Evolutionary conservation across 441 rosid species (phyloP), one percentile per base, ranked within the genome.

Genomic region (Euphorbia celastroides): DNA sequence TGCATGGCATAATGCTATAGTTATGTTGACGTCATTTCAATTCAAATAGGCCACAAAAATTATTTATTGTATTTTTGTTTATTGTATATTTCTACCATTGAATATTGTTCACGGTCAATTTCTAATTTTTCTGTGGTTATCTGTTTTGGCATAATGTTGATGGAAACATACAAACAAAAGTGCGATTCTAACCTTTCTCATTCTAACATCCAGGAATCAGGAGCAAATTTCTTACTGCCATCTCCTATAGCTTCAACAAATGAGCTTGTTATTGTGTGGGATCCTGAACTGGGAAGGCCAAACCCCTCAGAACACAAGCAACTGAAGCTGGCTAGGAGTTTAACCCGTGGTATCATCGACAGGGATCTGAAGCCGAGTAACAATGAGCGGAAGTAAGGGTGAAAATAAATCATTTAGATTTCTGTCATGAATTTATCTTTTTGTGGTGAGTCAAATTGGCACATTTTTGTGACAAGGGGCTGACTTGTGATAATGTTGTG

Each of bases 261-360:
- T 83, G 99, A 89, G 82, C 91, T 89, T 72, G 98, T 94, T 70
- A 83, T 80, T 58, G 97, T 92, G 51, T 92, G 97, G 95, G 99
- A 89, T 73, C 92, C 93, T 63, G 99, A 94, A 74, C 75, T 91
- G 67, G 98, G 98, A 75, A 92, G 71, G 86, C 79, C 80, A 70
- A 92, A 92, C 82, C 99, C 97, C 19, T 88, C 96, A 26, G 98
- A 94, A 84, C 93, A 89, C 82, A 94, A 94, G 84, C 97, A 94
- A 77, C 77, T 94, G 59, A 94, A 94, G 85, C 83, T 94, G 60
- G 99, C 99, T 20, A 88, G 99, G 82, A 92, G 99, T 83, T 80
- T 94, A 78, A 84, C 91, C 57, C 94, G 97, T 71, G 96, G 97
- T 66, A 92, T 88, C 67, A 94, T 92, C 68, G 97, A 94, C 79